Evolutionary conservation across 208 protist species (phyloP).

Genomic region (Trichomonas tenax): DNA sequence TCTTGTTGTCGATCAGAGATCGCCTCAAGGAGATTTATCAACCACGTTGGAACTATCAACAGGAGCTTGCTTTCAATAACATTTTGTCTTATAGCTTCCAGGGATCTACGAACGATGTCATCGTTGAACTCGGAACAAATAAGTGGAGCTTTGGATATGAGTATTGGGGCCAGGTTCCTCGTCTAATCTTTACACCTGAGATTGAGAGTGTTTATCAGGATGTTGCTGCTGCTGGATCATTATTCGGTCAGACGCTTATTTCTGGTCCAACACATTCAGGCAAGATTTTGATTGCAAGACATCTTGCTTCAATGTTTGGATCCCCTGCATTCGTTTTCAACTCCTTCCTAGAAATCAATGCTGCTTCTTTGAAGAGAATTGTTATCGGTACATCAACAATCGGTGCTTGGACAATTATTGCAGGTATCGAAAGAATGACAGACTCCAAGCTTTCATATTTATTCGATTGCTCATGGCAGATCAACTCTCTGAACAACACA

Average conservation of each 20-base stretch:
- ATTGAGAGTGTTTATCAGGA: background rate
- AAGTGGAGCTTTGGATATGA: background rate
- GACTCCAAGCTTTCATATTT: background rate
- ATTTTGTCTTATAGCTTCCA: background rate
- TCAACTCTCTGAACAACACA: background rate
- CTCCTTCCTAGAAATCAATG: background rate
- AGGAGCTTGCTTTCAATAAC: background rate
- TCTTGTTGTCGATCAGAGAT: background rate
- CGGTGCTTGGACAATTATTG: background rate
- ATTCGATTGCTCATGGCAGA: background rate
- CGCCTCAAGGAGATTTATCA: background rate
- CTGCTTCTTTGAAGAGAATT: background rate
- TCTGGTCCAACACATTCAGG: background rate
- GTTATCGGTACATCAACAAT: background rate
- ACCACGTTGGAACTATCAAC: background rate
- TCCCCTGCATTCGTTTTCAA: background rate
- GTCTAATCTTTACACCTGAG: background rate
- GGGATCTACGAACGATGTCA: background rate
- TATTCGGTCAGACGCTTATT: background rate
- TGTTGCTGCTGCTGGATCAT: background rate
- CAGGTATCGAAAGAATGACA: background rate
- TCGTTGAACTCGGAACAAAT: background rate
- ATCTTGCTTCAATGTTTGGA: background rate
- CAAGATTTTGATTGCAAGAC: background rate
- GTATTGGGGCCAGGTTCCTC: background rate